Evolutionary conservation across 2,329 filamentous ascomycete species (phyloP), one percentile per base, ranked within the genome.

Genomic region (Mycosphaerelloides madeirae): DNA sequence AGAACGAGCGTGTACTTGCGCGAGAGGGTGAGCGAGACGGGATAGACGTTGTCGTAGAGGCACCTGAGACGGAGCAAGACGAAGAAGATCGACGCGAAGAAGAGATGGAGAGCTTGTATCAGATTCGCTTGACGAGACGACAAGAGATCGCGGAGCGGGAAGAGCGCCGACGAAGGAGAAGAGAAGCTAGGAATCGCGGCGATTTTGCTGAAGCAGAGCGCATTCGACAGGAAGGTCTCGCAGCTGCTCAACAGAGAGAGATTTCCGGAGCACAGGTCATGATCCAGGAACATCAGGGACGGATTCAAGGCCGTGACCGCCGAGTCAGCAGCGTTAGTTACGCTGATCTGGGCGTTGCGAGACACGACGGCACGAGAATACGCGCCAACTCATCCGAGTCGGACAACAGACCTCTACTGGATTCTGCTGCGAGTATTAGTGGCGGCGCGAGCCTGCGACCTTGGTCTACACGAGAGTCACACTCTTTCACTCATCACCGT

Each of bases 51-150:
- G 89, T 98, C 0, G 70, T 97, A 11, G 90, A 96, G 64, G 80
- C 86, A 54, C 90, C 90, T 0, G 83, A 87, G 60, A 87, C 84
- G 0, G 77, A 74, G 7, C 87, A 95, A 40, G 85, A 89, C 42
- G 81, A 94, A 53, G 88, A 95, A 63, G 68, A 70, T 2, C 71
- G 88, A 41, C 78, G 93, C 11, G 89, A 97, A 52, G 80, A 87
- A 20, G 87, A 96, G 65, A 97, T 97, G 93, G 86, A 93, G 50
- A 80, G 86, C 0, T 68, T 97, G 31, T 97, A 95, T 65, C 88
- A 95, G 65, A 91, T 97, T 47, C 83, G 93, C 11, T 63, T 86
- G 11, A 81, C 87, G 14, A 79, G 93, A 42, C 80, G 90, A 40
- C 75, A 79, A 44, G 85, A 94, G 63, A 75, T 84, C 31, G 79